Evolutionary conservation across 2,329 filamentous ascomycete species (phyloP), one percentile per base, ranked within the genome.

Genomic region (Fusarium sp.): DNA sequence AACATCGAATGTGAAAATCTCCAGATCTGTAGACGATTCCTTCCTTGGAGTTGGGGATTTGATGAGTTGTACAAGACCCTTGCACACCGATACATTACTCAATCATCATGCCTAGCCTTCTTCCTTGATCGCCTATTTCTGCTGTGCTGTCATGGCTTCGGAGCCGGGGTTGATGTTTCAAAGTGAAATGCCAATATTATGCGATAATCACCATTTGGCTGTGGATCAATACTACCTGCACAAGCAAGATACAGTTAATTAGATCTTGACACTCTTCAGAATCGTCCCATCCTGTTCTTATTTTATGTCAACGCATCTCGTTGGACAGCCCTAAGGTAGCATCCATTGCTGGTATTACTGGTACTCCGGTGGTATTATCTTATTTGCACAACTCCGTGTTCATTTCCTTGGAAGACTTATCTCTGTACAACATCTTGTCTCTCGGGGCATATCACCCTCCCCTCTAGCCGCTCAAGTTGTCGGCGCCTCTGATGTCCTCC

Each of bases 81-180:
- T 70, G 54, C 58, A 69, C 62, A 58, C 58, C 66, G 63, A 67
- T 65, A 48, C 48, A 62, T 41, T 23, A 41, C 27, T 33, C 29
- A 33, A 33, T 57, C 47, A 47, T 63, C 36, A 66, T 67, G 64
- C 64, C 46, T 45, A 35, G 49, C 52, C 23, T 18, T 66, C 21
- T 33, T 39, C 57, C 33, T 29, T 31, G 21, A 35, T 53, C 40
- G 50, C 50, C 39, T 58, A 53, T 63, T 66, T 41, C 55, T 70
- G 59, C 33, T 70, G 64, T 66, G 67, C 49, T 66, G 63, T 68
- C 67, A 59, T 51, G 61, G 60, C 66, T 62, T 45, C 25, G 51
- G 55, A 53, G 36, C 66, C 66, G 35, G 66, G 66, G 58, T 67
- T 61, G 46, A 40, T 51, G 67, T 70, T 70, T 70, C 67, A 57